A percentile compares a stretch with the other conserved stretches of the same genome.
Evolutionary conservation across 1,284 basidiomycete species (phyloP).

Genomic region (Pseudozyma hubeiensis): DNA sequence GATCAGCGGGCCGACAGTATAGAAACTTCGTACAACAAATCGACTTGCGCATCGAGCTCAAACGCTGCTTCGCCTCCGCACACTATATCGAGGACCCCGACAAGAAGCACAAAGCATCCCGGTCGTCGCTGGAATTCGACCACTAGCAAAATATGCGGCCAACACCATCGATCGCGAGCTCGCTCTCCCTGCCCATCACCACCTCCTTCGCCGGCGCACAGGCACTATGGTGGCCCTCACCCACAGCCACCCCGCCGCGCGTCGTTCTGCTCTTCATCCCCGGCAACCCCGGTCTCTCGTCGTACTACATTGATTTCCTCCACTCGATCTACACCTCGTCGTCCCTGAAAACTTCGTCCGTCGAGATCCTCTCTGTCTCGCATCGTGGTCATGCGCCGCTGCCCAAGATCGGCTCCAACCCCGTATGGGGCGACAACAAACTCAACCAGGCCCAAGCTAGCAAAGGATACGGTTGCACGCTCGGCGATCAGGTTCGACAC

Average conservation of each 20-base stretch:
- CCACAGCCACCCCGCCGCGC: conserved; percentile 15
- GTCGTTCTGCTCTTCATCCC: conserved; percentile 57
- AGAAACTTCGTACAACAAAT: too few relatives aligned
- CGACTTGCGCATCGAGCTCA: too few relatives aligned
- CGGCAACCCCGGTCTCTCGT: conserved; percentile 56
- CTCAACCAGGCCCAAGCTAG: conserved; percentile 18
- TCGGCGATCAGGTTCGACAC: conserved; percentile 54
- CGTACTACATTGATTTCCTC: conserved; percentile 57
- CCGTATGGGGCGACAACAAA: conserved; percentile 25
- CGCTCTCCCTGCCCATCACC: conserved; percentile 31
- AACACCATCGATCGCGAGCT: conserved; percentile 20
- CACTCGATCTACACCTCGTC: conserved; percentile 31
- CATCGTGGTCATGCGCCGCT: conserved; percentile 56
- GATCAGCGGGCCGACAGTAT: too few relatives aligned
- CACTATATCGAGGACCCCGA: neutral
- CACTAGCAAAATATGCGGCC: conserved; percentile 13
- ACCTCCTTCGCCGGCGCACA: conserved; percentile 48
- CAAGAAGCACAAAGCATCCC: neutral
- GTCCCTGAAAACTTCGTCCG: neutral
- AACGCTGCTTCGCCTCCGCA: neutral
- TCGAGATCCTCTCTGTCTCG: conserved; percentile 55
- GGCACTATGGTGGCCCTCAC: conserved; percentile 47
- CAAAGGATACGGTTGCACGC: conserved; percentile 30
- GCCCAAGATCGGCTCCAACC: conserved; percentile 20
- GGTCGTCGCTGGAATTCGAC: too few relatives aligned